Conservation (phyloP, 75 land plant species). For the Picea glauca region DNA sequence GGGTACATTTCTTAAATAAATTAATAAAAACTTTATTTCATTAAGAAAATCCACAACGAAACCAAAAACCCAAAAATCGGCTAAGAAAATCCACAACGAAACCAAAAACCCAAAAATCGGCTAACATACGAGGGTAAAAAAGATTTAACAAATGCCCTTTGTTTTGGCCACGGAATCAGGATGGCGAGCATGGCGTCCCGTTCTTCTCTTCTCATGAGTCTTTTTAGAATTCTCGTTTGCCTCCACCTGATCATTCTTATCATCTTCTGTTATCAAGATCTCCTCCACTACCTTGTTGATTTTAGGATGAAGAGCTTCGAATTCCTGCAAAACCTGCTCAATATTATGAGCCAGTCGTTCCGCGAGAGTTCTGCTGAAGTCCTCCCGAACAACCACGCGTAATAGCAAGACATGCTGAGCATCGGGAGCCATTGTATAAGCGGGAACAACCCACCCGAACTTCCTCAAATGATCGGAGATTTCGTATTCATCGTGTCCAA, state of each 20-base stretch:
- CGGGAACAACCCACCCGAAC: constrained; percentile 59
- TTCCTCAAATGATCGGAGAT: constrained; percentile 35
- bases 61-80: too few relatives aligned
- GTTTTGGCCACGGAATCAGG: too few relatives aligned
- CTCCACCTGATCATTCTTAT: too few relatives aligned
- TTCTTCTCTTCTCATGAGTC: neutral
- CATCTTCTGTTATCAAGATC: too few relatives aligned
- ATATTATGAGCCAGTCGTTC: constrained; percentile 43
- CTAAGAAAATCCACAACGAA: too few relatives aligned
- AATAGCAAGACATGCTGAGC: constrained; percentile 38
- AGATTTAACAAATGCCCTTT: too few relatives aligned
- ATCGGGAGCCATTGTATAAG: constrained; percentile 65
- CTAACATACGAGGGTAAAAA: too few relatives aligned
- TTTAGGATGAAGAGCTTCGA: constrained; percentile 19
- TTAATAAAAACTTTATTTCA: too few relatives aligned
- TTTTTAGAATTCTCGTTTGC: neutral
- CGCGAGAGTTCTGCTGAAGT: constrained; percentile 39
- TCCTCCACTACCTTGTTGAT: neutral
- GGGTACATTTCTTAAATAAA: too few relatives aligned
- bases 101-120: too few relatives aligned
- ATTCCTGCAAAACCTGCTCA: constrained; percentile 23
- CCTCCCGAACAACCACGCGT: constrained; percentile 61
- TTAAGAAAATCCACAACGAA: too few relatives aligned
- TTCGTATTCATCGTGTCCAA: constrained; percentile 37
- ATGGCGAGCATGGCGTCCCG: too few relatives aligned